A percentile compares a stretch with the other conserved stretches of the same genome.
Conservation (phyloP, 2,329 filamentous ascomycete species). For the Drechslerella stenobrocha region DNA sequence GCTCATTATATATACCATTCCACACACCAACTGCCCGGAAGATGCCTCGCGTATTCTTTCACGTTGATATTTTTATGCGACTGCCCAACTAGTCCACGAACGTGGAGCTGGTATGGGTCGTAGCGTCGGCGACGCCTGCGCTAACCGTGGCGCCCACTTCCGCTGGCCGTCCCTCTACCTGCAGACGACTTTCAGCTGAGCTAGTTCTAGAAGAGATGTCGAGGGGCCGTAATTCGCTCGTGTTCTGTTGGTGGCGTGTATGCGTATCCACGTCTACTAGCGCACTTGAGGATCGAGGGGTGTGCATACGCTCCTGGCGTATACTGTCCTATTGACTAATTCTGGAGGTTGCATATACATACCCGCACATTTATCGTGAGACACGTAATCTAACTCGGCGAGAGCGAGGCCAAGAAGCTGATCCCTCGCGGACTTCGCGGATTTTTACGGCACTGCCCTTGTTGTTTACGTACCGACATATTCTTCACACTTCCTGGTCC, state of each 20-base stretch:
- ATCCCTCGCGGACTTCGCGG: slow-evolving; percentile 17
- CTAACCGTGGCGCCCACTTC: slow-evolving; percentile 26
- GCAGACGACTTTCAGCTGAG: slow-evolving; percentile 19
- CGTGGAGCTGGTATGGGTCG: slow-evolving; percentile 1
- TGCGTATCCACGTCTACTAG: neutral
- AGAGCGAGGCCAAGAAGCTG: slow-evolving; percentile 22
- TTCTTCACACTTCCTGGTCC: neutral
- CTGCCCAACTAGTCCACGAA: neutral
- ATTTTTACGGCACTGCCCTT: neutral
- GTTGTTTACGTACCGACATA: neutral
- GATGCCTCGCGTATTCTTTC: slow-evolving; percentile 9
- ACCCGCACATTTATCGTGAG: neutral
- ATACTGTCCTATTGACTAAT: neutral
- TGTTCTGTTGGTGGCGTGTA: slow-evolving; percentile 1
- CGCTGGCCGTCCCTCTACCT: slow-evolving; percentile 1
- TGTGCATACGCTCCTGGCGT: neutral
- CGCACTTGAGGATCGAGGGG: slow-evolving; percentile 11
- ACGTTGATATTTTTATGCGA: neutral
- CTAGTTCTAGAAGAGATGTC: slow-evolving; percentile 23
- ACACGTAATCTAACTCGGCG: slow-evolving; percentile 25
- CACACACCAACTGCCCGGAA: neutral
- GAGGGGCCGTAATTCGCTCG: neutral
- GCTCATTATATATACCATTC: neutral
- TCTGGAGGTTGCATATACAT: neutral
- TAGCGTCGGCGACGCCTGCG: slow-evolving; percentile 41